Conservation (phyloP, 73 alveolate genomes). For the Blepharisma japonicum region DNA sequence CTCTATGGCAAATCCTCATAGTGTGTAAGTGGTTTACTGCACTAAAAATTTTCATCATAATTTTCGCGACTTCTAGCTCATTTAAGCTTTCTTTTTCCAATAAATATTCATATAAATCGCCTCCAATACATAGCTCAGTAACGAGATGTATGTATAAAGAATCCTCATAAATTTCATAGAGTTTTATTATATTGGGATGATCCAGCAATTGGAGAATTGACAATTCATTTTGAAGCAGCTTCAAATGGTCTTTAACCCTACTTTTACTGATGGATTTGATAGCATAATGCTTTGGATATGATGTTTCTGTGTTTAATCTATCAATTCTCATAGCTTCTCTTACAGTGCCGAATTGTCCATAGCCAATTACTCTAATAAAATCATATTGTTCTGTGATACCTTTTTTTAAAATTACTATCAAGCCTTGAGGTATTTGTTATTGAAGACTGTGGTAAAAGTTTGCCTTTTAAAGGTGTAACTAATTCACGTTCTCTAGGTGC, state of each 20-base stretch:
- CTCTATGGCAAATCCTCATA: constrained; percentile 46
- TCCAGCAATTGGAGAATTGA: neutral
- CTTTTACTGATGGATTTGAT: constrained; percentile 3
- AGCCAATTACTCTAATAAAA: constrained; percentile 8
- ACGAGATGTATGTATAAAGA: neutral
- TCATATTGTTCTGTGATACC: constrained; percentile 4
- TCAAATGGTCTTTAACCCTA: neutral
- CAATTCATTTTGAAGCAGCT: constrained; percentile 7
- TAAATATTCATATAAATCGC: neutral
- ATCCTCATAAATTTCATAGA: constrained; percentile 17
- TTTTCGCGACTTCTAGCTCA: neutral
- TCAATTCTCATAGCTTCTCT: neutral
- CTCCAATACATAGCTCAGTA: constrained; percentile 24
- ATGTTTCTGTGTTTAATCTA: neutral
- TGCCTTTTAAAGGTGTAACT: too few species aligned
- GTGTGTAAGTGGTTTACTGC: constrained; percentile 43
- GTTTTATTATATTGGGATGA: constrained; percentile 16
- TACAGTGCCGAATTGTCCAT: constrained; percentile 22
- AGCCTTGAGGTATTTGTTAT: too few species aligned
- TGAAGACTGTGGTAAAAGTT: too few species aligned
- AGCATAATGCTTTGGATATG: neutral
- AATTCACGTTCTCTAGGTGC: too few species aligned
- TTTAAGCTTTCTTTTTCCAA: neutral
- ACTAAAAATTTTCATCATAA: constrained; percentile 41
- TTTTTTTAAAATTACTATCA: neutral